phyloP scores from a whole-genome alignment of 257 asterid species.

The Solanum clarkiae region DNA sequence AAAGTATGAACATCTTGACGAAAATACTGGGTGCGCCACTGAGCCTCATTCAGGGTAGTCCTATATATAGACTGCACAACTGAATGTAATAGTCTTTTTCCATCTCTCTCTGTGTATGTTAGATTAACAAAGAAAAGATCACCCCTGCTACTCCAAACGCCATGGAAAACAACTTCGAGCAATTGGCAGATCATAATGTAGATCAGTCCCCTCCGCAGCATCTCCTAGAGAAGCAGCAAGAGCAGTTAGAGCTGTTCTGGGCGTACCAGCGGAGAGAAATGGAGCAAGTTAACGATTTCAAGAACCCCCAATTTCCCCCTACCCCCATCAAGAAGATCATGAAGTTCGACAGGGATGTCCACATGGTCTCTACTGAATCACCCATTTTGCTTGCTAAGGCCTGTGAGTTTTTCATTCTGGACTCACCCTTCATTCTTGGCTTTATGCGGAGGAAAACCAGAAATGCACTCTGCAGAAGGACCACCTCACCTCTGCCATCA shows the following conservation, averaged over 20 bases:
- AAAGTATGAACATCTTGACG: no score
- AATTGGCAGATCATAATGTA: no score
- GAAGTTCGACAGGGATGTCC: conserved; percentile 86
- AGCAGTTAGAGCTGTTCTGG: conserved; percentile 22
- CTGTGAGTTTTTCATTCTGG: conserved; percentile 78
- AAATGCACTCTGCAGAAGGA: conserved; percentile 71
- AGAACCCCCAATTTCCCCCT: conserved; percentile 69
- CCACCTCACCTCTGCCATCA: conserved; percentile 76
- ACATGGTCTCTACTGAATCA: conserved; percentile 84
- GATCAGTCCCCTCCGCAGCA: no score
- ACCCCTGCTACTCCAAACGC: no score
- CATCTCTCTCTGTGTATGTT: no score
- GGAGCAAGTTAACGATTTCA: conserved; percentile 69
- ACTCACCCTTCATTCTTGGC: conserved; percentile 84
- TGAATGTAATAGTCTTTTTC: no score
- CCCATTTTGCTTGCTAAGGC: conserved; percentile 84
- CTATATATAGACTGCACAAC: no score
- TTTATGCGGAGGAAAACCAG: conserved; percentile 43
- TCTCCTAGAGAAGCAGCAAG: conserved; percentile 66
- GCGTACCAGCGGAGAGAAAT: conserved; percentile 52
- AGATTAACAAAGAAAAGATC: no score
- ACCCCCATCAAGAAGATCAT: conserved; percentile 86
- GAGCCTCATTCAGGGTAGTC: no score
- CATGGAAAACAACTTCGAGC: no score
- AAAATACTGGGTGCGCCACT: no score